Percentiles rank a stretch among this genome's conserved stretches.
Evolutionary conservation across 805 yeast species (phyloP).

Genomic region (Saturnispora sekii): DNA sequence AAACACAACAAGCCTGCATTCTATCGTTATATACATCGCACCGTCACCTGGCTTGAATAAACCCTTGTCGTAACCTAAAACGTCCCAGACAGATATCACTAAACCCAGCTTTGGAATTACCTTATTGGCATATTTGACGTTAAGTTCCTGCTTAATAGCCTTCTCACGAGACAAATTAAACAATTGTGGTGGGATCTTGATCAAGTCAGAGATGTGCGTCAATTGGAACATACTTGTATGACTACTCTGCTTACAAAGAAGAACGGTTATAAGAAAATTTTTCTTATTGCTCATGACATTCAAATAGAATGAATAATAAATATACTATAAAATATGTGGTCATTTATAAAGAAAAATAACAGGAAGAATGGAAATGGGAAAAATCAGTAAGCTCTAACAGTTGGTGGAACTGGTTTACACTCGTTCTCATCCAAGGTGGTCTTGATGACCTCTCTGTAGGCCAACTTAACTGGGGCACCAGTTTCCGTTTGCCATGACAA

Average conservation of each 20-base stretch:
- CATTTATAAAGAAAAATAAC: too few relatives aligned
- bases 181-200: slow-evolving; percentile 80
- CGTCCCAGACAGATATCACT: slow-evolving; percentile 77
- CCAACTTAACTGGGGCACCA: slow-evolving; percentile 65
- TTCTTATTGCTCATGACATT: not conserved
- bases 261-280: not conserved
- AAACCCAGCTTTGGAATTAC: slow-evolving; percentile 79
- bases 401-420: slow-evolving; percentile 95
- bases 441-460: slow-evolving; percentile 76
- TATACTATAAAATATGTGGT: too few relatives aligned
- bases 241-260: too few relatives aligned
- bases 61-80: slow-evolving; percentile 78
- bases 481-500: slow-evolving; percentile 76
- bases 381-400: slow-evolving; percentile 82
- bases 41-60: slow-evolving; percentile 92
- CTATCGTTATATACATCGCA: slow-evolving; percentile 65
- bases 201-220: slow-evolving; percentile 70
- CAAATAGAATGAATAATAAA: not conserved
- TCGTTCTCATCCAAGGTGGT: slow-evolving; percentile 84
- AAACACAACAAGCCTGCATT: slow-evolving; percentile 70
- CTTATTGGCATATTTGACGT: slow-evolving; percentile 77
- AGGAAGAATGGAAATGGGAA: not conserved
- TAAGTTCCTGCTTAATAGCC: slow-evolving; percentile 71
- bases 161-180: slow-evolving; percentile 64
- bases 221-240: slow-evolving; percentile 62